Evolutionary conservation across 768 basidiomycete species (phyloP).

Genomic region (Tulasnella sp.): DNA sequence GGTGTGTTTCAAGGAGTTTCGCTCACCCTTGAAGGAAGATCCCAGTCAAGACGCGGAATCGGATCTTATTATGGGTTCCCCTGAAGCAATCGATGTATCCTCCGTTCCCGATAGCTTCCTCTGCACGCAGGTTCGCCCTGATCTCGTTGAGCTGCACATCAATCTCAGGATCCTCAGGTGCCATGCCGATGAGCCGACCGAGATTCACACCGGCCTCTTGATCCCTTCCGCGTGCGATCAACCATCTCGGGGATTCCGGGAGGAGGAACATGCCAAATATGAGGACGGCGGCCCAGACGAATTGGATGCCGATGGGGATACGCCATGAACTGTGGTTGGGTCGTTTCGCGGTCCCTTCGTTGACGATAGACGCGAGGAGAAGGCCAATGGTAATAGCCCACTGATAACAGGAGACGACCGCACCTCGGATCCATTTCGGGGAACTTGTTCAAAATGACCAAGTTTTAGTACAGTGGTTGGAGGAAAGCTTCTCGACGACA

Average conservation of each 20-base stretch:
- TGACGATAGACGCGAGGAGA: constrained; percentile 58
- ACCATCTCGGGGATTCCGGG: constrained; percentile 71
- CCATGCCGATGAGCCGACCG: constrained; percentile 47
- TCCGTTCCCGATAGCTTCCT: constrained; percentile 46
- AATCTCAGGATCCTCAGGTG: constrained; percentile 39
- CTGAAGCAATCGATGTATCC: constrained; percentile 58
- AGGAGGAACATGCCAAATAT: constrained; percentile 58
- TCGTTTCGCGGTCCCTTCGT: constrained; percentile 50
- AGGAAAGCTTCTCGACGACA: background rate
- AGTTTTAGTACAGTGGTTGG: no score
- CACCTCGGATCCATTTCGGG: constrained; percentile 66
- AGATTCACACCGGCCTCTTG: constrained; percentile 50
- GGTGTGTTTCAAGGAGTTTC: no score
- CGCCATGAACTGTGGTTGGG: constrained; percentile 42
- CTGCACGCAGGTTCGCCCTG: constrained; percentile 48
- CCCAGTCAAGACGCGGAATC: constrained; percentile 69
- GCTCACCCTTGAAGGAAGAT: constrained; percentile 54
- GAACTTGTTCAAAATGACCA: constrained; percentile 31
- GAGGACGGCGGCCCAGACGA: constrained; percentile 67
- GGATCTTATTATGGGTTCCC: constrained; percentile 42
- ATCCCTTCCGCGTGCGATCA: constrained; percentile 54
- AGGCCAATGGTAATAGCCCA: constrained; percentile 60
- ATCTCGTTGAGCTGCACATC: constrained; percentile 45
- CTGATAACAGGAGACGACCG: constrained; percentile 57
- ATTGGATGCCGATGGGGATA: constrained; percentile 67